phyloP scores from a whole-genome alignment of 2,329 filamentous ascomycete genomes.

The Teratosphaeria epicoccoides region DNA sequence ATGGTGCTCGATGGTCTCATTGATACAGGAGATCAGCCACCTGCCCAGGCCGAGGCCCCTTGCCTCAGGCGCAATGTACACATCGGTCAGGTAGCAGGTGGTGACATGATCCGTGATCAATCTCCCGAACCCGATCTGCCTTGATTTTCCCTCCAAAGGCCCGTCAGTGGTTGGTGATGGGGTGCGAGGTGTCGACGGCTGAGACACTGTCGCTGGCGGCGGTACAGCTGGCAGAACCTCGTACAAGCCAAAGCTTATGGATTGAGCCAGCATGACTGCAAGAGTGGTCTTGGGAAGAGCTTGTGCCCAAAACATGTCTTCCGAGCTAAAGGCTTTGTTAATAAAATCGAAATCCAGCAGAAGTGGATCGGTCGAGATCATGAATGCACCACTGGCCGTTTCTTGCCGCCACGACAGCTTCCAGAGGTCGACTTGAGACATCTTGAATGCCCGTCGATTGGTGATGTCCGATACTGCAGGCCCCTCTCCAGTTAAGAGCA shows the following conservation, averaged over 20 bases:
- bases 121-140: conserved; percentile 20
- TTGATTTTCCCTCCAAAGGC: conserved; percentile 4
- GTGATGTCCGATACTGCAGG: no score
- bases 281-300: conserved; percentile 12
- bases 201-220: conserved; percentile 4
- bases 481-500: no score
- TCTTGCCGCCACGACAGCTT: conserved; percentile 1
- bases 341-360: conserved; percentile 17
- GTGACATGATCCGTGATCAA: conserved; percentile 20
- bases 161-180: conserved; percentile 13
- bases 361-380: conserved; percentile 12
- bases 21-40: conserved; percentile 17
- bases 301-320: conserved; percentile 24
- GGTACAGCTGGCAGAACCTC: conserved; percentile 3
- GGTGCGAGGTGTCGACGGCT: conserved; percentile 16
- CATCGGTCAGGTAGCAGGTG: conserved; percentile 19
- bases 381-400: conserved; percentile 2
- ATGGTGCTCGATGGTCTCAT: conserved; percentile 12
- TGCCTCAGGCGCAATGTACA: conserved; percentile 13
- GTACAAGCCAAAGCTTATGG: conserved; percentile 21
- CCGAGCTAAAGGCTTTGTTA: conserved; percentile 16
- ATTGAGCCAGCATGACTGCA: conserved; percentile 15
- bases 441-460: no score
- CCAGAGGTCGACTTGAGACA: conserved; percentile 1
- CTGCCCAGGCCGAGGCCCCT: conserved; percentile 13